Evolutionary conservation across 495 filamentous ascomycete species (phyloP).

Genomic region (Aspergillus haitiensis): DNA sequence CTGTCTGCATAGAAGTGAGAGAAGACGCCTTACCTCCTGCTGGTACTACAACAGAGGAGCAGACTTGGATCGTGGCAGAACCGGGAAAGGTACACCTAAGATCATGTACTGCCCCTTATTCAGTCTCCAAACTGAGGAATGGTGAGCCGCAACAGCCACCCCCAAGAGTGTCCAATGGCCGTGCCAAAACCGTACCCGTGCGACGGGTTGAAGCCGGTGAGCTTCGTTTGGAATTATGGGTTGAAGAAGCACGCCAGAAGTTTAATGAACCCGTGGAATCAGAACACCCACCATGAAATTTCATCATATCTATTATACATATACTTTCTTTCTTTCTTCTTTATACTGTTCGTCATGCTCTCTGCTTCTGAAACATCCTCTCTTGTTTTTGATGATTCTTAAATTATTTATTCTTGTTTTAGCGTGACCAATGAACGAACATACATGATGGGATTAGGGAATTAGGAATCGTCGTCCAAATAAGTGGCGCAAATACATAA

Average conservation of each 20-base stretch:
- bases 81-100: constrained; percentile 48
- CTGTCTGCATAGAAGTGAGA: constrained; percentile 79
- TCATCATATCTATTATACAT: constrained; percentile 14
- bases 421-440: constrained; percentile 54
- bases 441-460: constrained; percentile 50
- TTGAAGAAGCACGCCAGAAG: constrained; percentile 58
- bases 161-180: constrained; percentile 43
- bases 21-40: constrained; percentile 75
- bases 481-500: constrained; percentile 49
- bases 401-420: constrained; percentile 48
- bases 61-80: constrained; percentile 56
- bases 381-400: constrained; percentile 27
- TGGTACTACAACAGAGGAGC: constrained; percentile 56
- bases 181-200: constrained; percentile 54
- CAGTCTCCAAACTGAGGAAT: constrained; percentile 45
- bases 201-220: constrained; percentile 55
- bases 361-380: neutral
- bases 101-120: constrained; percentile 49
- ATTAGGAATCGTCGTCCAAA: constrained; percentile 43
- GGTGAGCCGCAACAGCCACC: constrained; percentile 41
- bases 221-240: constrained; percentile 55
- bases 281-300: constrained; percentile 41
- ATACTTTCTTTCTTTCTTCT: constrained; percentile 28
- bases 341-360: neutral
- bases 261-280: constrained; percentile 52